phyloP scores from a whole-genome alignment of 108 stramenopile species.

The Nitzschia palea region DNA sequence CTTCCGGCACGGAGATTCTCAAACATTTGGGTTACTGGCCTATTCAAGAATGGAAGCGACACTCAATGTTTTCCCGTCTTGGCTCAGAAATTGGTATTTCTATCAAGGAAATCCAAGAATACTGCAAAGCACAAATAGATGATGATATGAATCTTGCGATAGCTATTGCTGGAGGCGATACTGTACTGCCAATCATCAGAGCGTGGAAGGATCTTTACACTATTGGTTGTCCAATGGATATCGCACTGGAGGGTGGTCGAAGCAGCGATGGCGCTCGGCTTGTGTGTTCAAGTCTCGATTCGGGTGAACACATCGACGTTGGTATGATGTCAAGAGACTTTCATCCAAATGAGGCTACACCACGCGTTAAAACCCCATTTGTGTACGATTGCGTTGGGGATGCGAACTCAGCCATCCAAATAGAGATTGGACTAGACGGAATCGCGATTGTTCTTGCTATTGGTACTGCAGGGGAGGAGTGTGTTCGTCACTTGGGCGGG shows the following conservation, averaged over 20 bases:
- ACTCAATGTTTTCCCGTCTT: background rate
- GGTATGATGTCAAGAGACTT: constrained; percentile 24
- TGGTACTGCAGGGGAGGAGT: constrained; percentile 6
- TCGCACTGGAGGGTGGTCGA: constrained; percentile 29
- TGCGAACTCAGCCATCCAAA: constrained; percentile 5
- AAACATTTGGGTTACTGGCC: constrained; percentile 2
- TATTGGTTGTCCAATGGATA: constrained; percentile 4
- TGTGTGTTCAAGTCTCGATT: constrained; percentile 10
- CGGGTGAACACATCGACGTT: constrained; percentile 11
- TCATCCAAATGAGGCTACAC: background rate
- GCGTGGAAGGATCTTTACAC: constrained; percentile 16
- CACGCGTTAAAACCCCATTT: background rate
- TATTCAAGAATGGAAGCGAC: background rate
- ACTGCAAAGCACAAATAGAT: background rate
- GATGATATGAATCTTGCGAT: background rate
- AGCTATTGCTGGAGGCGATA: constrained; percentile 16
- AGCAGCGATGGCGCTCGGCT: constrained; percentile 16
- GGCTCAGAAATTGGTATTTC: background rate
- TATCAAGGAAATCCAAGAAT: background rate
- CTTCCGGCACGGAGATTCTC: background rate
- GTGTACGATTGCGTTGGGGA: constrained; percentile 14
- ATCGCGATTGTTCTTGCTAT: constrained; percentile 1
- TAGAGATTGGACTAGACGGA: constrained; percentile 28
- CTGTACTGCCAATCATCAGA: constrained; percentile 18
- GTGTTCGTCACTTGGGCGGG: constrained; percentile 20